These are phyloP conservation scores for Delphinella strobiligena DNA, from an alignment of 2,329 filamentous ascomycete species.

Conservation along the genomic window DNA sequence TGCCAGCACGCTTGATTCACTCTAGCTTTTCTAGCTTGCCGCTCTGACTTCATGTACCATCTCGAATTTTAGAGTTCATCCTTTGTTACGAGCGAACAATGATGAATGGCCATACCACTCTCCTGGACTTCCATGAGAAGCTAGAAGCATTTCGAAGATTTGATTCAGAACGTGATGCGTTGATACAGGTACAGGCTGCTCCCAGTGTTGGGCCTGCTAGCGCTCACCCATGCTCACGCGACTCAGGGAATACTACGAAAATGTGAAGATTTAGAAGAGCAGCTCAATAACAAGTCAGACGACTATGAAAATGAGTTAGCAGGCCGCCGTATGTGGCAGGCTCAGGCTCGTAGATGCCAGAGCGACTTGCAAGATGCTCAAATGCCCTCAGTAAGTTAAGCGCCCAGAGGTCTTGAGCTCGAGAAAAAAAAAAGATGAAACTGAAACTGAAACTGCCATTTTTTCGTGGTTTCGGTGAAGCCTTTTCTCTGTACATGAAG, in stretches of 20 bases:
- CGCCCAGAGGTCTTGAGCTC: neutral
- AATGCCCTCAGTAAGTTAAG: conserved; percentile 1
- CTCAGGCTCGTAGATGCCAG: conserved; percentile 12
- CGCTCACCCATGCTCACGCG: conserved; percentile 1
- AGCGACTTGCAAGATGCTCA: conserved; percentile 3
- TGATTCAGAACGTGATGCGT: conserved; percentile 20
- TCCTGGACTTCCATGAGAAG: neutral
- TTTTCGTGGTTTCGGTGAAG: too few species aligned
- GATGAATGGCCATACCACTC: neutral
- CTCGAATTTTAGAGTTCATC: too few species aligned
- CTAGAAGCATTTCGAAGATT: conserved; percentile 21
- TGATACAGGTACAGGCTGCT: conserved; percentile 11
- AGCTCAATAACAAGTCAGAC: conserved; percentile 21
- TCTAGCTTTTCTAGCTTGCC: neutral
- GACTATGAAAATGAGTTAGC: conserved; percentile 25
- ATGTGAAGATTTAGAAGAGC: conserved; percentile 20
- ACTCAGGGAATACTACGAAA: conserved; percentile 17
- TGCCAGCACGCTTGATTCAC: too few species aligned
- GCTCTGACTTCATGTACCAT: too few species aligned
- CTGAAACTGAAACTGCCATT: too few species aligned
- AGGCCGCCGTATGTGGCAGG: conserved; percentile 23
- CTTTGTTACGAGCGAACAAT: neutral
- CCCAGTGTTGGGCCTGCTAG: neutral
- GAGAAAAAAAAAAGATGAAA: too few species aligned
- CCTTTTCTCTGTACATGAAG: too few species aligned